phyloP scores from a whole-genome alignment of 2,329 filamentous ascomycete species.

The Fusarium tuaranense region DNA sequence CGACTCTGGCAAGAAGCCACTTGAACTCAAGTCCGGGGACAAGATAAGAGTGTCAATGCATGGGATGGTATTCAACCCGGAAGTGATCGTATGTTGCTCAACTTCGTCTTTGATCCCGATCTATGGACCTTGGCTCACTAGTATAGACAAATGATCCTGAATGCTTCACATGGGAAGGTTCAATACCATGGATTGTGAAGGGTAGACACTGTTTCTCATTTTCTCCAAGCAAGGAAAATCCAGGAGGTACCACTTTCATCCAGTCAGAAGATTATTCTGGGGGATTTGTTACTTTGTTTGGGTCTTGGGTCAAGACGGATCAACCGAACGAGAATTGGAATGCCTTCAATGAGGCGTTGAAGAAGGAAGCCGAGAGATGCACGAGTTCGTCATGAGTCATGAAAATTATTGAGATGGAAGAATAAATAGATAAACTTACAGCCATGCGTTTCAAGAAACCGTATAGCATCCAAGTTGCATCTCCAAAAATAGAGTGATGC shows the following conservation, averaged over 20 bases:
- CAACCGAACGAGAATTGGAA: slow-evolving; percentile 16
- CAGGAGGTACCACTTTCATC: slow-evolving; percentile 27
- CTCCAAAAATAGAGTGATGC: neutral
- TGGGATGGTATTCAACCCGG: slow-evolving; percentile 19
- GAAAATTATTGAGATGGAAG: neutral
- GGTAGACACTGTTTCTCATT: slow-evolving; percentile 28
- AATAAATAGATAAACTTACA: neutral
- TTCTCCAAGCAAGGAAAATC: slow-evolving; percentile 21
- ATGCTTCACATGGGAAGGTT: slow-evolving; percentile 26
- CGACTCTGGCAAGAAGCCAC: slow-evolving; percentile 1
- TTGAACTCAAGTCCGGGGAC: slow-evolving; percentile 14
- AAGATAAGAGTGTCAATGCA: slow-evolving; percentile 22
- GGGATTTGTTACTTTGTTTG: neutral
- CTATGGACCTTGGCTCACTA: neutral
- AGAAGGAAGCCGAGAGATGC: slow-evolving; percentile 23
- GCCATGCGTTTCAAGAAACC: neutral
- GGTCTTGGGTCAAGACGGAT: slow-evolving; percentile 22
- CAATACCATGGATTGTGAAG: neutral
- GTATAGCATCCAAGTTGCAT: neutral
- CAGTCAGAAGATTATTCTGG: slow-evolving; percentile 26
- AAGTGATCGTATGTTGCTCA: slow-evolving; percentile 11
- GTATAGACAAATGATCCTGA: slow-evolving; percentile 15
- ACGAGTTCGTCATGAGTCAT: neutral
- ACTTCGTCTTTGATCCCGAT: neutral
- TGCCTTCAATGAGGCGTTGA: slow-evolving; percentile 22